Percentiles rank a stretch among this genome's conserved stretches.
phyloP scores from a whole-genome alignment of 1,139 yeast species.

The Taphrina deformans region DNA sequence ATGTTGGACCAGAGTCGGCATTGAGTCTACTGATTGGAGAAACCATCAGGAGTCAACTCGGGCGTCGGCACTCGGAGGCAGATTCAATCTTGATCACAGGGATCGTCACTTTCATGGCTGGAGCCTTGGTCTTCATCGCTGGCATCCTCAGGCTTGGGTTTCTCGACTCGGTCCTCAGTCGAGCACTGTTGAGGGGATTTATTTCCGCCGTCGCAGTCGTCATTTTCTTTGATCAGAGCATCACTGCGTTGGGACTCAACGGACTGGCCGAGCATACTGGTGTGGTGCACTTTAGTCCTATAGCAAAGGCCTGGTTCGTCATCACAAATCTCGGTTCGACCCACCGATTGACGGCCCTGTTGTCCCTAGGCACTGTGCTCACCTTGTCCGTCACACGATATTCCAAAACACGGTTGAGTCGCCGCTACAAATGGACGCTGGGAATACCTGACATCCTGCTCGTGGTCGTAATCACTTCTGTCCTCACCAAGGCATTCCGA shows the following conservation, averaged over 20 bases:
- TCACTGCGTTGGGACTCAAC: slow-evolving; percentile 69
- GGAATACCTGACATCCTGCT: slow-evolving; percentile 81
- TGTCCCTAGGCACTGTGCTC: slow-evolving; percentile 45
- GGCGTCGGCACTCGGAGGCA: slow-evolving; percentile 39
- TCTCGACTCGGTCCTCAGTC: slow-evolving; percentile 80
- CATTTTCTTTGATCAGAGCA: slow-evolving; percentile 75
- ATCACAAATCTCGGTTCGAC: slow-evolving; percentile 48
- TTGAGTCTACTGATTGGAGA: slow-evolving; percentile 89
- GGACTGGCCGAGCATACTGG: slow-evolving; percentile 48
- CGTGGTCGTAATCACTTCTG: slow-evolving; percentile 65
- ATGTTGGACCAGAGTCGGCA: slow-evolving; percentile 96
- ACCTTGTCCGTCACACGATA: slow-evolving; percentile 44
- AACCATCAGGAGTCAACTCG: slow-evolving; percentile 59
- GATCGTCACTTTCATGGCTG: slow-evolving; percentile 73
- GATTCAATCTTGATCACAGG: slow-evolving; percentile 61
- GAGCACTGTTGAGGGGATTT: slow-evolving; percentile 81
- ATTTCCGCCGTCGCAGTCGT: slow-evolving; percentile 91
- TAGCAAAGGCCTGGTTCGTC: slow-evolving; percentile 66
- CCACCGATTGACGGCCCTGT: slow-evolving; percentile 44
- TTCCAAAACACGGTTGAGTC: slow-evolving; percentile 39
- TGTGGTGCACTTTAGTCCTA: slow-evolving; percentile 68
- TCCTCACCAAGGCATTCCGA: slow-evolving; percentile 55
- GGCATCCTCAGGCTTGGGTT: slow-evolving; percentile 86
- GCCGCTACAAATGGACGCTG: slow-evolving; percentile 43
- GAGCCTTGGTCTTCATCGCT: slow-evolving; percentile 68